Evolutionary conservation across 2,329 filamentous ascomycete genomes (phyloP), one percentile per base, ranked within the genome.

Genomic region (Diplodia corticola): DNA sequence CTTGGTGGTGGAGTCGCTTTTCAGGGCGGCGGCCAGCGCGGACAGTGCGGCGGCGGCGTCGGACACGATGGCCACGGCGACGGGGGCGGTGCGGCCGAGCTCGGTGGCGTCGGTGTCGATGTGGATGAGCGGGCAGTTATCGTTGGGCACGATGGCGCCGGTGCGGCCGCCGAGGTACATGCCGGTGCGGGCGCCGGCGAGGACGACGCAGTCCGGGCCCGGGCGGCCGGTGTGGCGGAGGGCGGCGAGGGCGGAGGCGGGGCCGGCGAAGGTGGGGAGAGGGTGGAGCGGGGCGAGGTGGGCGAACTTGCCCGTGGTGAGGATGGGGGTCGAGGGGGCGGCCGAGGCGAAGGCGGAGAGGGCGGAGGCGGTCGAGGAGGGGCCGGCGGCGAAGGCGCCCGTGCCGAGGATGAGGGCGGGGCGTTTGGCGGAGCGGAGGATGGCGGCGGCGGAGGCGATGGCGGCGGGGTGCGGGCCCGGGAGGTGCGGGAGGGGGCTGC

Each of bases 371-470:
- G 75, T 72, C 73, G 76, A 53, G 24, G 63, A 67, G 28, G 28
- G 17, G n/a, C n/a, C n/a, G n/a, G n/a, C n/a, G n/a, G n/a, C n/a
- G n/a, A n/a, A n/a, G 28, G 75, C 77, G 1, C 80, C 80, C 5
- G 79, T 81, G 6, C 80, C 79, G 6, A 76, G 74, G 17, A 82
- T 79, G 20, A 83, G 76, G 3, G 73, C 78, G 4, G 80, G 80
- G 46, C 80, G 69, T 28, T 76, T 69, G 1, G 80, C 77, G 5
- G 67, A 68, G 33, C 74, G 73, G 67, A 78, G 71, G 33, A 81
- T 69, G 13, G 67, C 48, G 9, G 74, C 54, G 4, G 77, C 71
- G 26, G 73, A 69, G n/a, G 76, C 72, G 9, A 82, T 66, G 4
- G 79, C 77, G 1, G 69, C 70, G 5, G 71, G 69, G 68, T 80